Evolutionary conservation across 192 early-diverging fungal genomes (phyloP), one percentile per base, ranked within the genome.

Genomic region (Coemansia sp.): DNA sequence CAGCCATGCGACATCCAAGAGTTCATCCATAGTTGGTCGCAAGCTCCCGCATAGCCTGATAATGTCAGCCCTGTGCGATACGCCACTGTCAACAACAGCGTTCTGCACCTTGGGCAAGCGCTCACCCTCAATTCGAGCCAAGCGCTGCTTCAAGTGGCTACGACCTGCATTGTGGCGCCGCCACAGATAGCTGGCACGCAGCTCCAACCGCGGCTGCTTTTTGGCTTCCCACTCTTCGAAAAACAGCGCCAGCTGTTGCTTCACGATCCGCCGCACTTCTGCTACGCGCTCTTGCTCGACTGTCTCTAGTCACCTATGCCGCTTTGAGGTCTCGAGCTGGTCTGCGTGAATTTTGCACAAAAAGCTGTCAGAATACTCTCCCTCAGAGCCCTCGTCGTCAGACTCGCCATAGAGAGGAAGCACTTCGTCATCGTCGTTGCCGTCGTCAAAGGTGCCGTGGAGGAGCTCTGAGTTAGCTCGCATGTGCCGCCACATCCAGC

Each of bases 351-450:
- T 67, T 40, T 74, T 71, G 24, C 72, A 69, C 37, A 39, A 20
- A 20, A 75, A 29, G 14, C 40, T n/a, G 19, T 71, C 78, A 0
- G 73, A 71, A 3, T 62, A n/a, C 40, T 51, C 78, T n/a, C n/a
- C n/a, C n/a, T n/a, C n/a, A n/a, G n/a, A n/a, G 7, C 43, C 66
- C 6, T 54, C 62, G 6, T 56, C 53, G 27, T 67, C 53, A 12
- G 72, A 79, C 15, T 85, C 82, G 20, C 86, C 84, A 40, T 83
- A 86, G 15, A 68, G 35, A 0, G 82, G 82, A 19, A 87, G 61
- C 1, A 73, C 67, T 6, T 82, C 67, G 0, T 57, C 71, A n/a
- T n/a, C n/a, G 2, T 35, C 65, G 42, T 53, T n/a, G n/a, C n/a
- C 39, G 20, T 19, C 31, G 0, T 31, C 25, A 9, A 36, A 32